phyloP scores from a whole-genome alignment of 2,329 filamentous ascomycete species.

The Aspergillus chevalieri region DNA sequence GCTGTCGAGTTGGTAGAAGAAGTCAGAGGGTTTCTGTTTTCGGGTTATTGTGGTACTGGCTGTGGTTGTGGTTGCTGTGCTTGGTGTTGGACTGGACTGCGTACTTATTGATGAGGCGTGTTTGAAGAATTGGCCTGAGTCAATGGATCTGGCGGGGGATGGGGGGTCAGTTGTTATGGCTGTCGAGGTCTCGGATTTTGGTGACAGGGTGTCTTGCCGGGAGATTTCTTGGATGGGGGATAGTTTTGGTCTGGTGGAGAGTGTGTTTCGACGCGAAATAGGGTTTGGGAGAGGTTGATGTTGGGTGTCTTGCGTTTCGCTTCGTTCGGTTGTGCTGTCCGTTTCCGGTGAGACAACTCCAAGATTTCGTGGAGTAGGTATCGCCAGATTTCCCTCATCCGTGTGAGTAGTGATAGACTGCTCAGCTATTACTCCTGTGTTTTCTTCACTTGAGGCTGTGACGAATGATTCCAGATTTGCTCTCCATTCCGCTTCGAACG shows the following conservation, averaged over 20 bases:
- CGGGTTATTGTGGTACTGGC: too few species aligned
- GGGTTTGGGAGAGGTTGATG: too few species aligned
- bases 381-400: background rate
- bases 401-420: background rate
- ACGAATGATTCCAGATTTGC: background rate
- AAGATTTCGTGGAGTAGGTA: too few species aligned
- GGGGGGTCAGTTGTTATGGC: background rate
- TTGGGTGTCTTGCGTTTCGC: too few species aligned
- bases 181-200: background rate
- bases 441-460: background rate
- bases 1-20: constrained; percentile 43
- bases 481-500: background rate
- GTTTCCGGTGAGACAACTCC: too few species aligned
- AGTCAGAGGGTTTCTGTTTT: constrained; percentile 12
- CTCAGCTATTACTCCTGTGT: background rate
- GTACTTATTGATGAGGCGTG: constrained; percentile 4
- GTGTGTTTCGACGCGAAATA: too few species aligned
- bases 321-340: too few species aligned
- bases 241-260: too few species aligned
- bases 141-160: background rate
- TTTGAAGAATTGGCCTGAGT: background rate
- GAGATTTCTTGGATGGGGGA: background rate
- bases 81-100: constrained; percentile 12
- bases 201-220: background rate
- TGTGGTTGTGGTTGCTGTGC: background rate